These are phyloP conservation scores for Lagerstroemia speciosa DNA, from an alignment of 345 rosid genomes.

Conservation along the genomic window DNA sequence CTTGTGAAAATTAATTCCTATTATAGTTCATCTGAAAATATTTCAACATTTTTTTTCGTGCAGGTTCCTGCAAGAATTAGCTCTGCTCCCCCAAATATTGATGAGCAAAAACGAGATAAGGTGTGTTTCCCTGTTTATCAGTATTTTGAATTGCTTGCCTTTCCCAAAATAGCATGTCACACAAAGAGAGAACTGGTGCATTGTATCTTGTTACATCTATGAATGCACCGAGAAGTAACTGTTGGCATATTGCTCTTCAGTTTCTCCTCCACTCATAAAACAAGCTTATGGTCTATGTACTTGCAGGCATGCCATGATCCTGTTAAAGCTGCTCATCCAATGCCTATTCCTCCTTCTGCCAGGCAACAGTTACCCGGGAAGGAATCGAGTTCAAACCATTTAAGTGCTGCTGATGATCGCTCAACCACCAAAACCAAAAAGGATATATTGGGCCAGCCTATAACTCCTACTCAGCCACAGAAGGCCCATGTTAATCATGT, in stretches of 20 bases:
- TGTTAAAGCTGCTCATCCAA: constrained; percentile 34
- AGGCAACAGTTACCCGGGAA: constrained; percentile 42
- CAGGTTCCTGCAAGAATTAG: constrained; percentile 93
- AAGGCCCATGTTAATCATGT: constrained; percentile 45
- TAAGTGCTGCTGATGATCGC: constrained; percentile 37
- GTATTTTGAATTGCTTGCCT: not conserved
- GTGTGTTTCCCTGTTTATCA: constrained; percentile 18
- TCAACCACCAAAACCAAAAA: constrained; percentile 36
- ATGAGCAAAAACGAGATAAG: constrained; percentile 91
- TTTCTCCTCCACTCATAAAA: not conserved
- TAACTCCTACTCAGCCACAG: constrained; percentile 39
- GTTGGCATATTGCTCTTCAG: not conserved
- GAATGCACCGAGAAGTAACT: not conserved
- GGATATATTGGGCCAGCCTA: constrained; percentile 44
- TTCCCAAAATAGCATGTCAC: too few species aligned
- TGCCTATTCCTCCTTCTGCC: constrained; percentile 47
- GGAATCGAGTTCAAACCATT: constrained; percentile 41
- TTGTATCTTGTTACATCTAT: too few species aligned
- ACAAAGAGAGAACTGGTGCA: too few species aligned
- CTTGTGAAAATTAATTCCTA: not conserved
- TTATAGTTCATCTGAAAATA: not conserved
- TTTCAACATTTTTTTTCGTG: constrained; percentile 11
- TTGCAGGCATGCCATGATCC: constrained; percentile 68
- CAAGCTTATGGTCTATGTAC: constrained; percentile 9
- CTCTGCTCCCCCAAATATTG: constrained; percentile 97